Percentiles rank a stretch among this genome's conserved stretches.
These are phyloP conservation scores for Russula foetens DNA, from an alignment of 768 basidiomycete species.

Conservation along the genomic window DNA sequence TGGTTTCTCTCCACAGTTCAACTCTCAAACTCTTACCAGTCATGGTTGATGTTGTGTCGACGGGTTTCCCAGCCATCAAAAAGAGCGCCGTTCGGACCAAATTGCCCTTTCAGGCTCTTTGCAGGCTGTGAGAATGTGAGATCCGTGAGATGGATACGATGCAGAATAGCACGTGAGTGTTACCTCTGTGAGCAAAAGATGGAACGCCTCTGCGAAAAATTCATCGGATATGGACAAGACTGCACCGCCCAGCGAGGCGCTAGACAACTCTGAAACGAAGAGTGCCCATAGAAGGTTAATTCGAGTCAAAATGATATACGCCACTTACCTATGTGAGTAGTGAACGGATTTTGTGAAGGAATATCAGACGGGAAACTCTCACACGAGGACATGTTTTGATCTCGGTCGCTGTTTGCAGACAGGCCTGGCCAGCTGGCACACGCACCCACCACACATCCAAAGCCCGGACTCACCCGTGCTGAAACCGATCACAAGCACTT, in stretches of 20 bases:
- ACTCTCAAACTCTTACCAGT: slow-evolving; percentile 53
- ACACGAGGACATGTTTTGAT: not conserved
- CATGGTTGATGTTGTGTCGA: slow-evolving; percentile 79
- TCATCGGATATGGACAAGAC: slow-evolving; percentile 83
- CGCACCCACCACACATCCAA: no score
- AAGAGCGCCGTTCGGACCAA: slow-evolving; percentile 90
- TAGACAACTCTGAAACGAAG: slow-evolving; percentile 69
- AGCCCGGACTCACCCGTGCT: no score
- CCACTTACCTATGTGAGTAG: slow-evolving; percentile 41
- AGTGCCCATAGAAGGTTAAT: not conserved
- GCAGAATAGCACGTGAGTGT: not conserved
- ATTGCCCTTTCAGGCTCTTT: slow-evolving; percentile 87
- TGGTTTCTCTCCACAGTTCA: not conserved
- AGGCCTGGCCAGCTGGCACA: not conserved
- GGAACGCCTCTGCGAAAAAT: slow-evolving; percentile 84
- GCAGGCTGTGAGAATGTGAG: slow-evolving; percentile 50
- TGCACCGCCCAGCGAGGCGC: slow-evolving; percentile 70
- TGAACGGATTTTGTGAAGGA: slow-evolving; percentile 30
- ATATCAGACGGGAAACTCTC: not conserved
- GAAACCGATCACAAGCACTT: not conserved
- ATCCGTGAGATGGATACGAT: not conserved
- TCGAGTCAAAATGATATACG: not conserved
- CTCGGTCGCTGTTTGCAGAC: not conserved
- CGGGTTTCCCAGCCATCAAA: slow-evolving; percentile 93
- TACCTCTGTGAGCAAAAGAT: slow-evolving; percentile 79